Evolutionary conservation across 2,329 filamentous ascomycete genomes (phyloP), one percentile per base, ranked within the genome.

Genomic region (Scytalidium sp.): DNA sequence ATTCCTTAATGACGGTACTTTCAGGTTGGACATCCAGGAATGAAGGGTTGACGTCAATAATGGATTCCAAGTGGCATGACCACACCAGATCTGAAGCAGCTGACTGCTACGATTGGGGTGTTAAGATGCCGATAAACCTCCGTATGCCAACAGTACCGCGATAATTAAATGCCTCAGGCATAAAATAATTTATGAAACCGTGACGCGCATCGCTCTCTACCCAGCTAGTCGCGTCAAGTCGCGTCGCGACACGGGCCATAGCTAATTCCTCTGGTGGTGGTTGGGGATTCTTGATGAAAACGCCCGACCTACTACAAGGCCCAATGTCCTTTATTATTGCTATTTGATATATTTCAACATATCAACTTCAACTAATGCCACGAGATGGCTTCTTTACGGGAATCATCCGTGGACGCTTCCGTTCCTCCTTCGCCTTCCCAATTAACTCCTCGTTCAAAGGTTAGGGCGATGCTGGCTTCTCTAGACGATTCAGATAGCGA

Each of bases 401-500:
- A 74, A 47, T 66, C 73, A n/a, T 75, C 76, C 41, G 73, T 73
- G 39, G 71, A 66, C 46, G 65, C 68, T 57, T 72, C 70, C 43
- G 67, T 67, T 39, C 70, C 75, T 42, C 67, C 73, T 41, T 70
- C 77, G 45, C 61, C 60, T 43, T 45, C 48, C 36, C 57, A 62
- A 56, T 62, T 79, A 46, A 75, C 80, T 10, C 80, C 80, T 5
- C 70, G 68, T 39, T 76, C 81, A 19, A 84, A 82, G 56, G 71
- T 84, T 45, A 72, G 68, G 56, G 78, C 79, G 19, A 64, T 83
- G 46, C 61, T 83, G 21, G 80, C 74, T 22, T 67, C 70, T 1
- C 65, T 81, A 10, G 74, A 78, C 51, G 75, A 74, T 52, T 78
- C 77, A 10, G 78, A 67, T 25, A 56, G 63, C 17, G 66, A 64